Evolutionary conservation across 345 rosid species (phyloP), one percentile per base, ranked within the genome.

Genomic region (Dipteronia dyeriana): DNA sequence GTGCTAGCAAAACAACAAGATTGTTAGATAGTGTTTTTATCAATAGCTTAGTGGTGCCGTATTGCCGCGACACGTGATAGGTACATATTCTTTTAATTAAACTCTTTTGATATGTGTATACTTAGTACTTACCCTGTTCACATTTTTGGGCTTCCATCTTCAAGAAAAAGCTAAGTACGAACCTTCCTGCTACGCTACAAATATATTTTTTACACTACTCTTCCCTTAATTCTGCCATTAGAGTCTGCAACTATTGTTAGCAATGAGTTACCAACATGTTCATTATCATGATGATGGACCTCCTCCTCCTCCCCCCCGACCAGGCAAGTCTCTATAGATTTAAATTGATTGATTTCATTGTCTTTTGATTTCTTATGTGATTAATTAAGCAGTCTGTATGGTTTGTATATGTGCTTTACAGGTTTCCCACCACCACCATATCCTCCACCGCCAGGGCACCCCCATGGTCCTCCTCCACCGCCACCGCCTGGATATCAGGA

Each of bases 181-280:
- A 75, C 17, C 70, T 75, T 75, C 78, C 78, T 49, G 13, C 56
- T 47, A 14, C 22, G 56, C 60, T 25, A 23, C 57, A 74, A 59
- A 59, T 20, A 59, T 20, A 10, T 20, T 41, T 8, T 41, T 6
- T 34, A 34, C 6, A 5, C 38, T 34, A 17, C 51, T 17, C 11
- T 29, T 22, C 12, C 11, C 0, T 13, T 59, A 34, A 34, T 34
- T 59, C 68, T 3, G 31, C 51, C 60, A 68, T 39, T 62, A 43
- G 13, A 45, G 8, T 49, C 38, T 41, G 71, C 25, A 69, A 26
- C 26, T 26, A 23, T 49, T 19, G 3, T 0, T 26, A 57, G 75
- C 78, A 29, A 82, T 82, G 85, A 82, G 80, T 76, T 82, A 82
- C 74, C 82, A 69, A 7, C 82, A 61, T 43, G 56, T 79, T 71